Base-by-base conservation (phyloP, 805 yeast genomes). In the Lachancea waltii region DNA sequence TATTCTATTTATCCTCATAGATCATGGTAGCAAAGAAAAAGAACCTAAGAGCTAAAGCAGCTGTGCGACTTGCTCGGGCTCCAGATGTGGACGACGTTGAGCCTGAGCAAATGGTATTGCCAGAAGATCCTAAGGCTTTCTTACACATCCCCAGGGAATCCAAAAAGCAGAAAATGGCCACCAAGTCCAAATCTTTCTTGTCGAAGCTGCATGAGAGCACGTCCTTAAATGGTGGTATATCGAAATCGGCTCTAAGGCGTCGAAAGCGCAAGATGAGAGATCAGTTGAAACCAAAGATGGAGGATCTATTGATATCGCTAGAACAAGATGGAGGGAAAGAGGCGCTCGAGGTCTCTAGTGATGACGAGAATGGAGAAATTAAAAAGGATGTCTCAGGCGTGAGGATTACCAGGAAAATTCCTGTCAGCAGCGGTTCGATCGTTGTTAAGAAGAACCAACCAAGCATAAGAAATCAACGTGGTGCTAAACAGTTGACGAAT, bases 191-290 rank as follows among this genome's bases (percentile, higher is more conserved):
- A 37, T 64, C 70, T 42, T 63, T 61, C 36, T 30, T 53, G 26
- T 35, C 49, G 3, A 48, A 47, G 31, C 45, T 58, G 4, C 45
- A 44, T 36, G 49, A 51, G 10, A 45, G 33, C 14, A 26, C 53
- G 3, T 45, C 50, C 21, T 36, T 51, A 15, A 68, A 41, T 50
- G 64, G 67, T 13, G 73, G 74, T 16, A 68, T 83, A 30, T 78
- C 86, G 15, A 83, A 82, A 54, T 77, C 85, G 5, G 66, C 86
- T 0, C 44, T 71, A 3, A 70, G 85, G 53, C 69, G 80, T 57
- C 70, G 85, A 47, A 79, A 79, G 49, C 75, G 84, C 46, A 73
- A 70, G 49, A 66, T 69, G 34, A 73, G 72, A 49, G 82, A 81
- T 40, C 75, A 79, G 47, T 63, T 84, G 43, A 74, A 73, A 49